Percentiles rank a stretch among this genome's conserved stretches.
Evolutionary conservation across 2,329 filamentous ascomycete genomes (phyloP).

Genomic region (Macrophomina pseudophaseolina): DNA sequence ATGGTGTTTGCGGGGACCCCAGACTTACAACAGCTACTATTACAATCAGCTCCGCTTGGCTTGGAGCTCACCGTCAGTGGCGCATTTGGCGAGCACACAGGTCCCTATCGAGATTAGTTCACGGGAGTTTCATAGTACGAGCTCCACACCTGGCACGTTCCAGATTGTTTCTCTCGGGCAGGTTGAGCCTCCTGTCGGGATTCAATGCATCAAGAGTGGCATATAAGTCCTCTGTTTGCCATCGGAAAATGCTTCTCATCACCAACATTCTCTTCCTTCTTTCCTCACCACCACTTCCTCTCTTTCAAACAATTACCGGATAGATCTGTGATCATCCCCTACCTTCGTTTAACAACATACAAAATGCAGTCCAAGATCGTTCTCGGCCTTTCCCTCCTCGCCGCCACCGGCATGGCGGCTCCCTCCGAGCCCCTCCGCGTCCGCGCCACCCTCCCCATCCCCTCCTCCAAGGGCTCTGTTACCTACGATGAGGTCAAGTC

Average conservation of each 20-base stretch:
- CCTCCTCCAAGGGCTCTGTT: conserved; percentile 6
- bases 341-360: conserved; percentile 23
- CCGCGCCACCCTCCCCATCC: conserved; percentile 22
- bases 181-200: not conserved
- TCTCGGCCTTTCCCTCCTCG: conserved; percentile 15
- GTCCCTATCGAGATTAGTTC: not conserved
- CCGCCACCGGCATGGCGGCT: conserved; percentile 21
- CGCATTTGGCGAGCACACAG: not conserved
- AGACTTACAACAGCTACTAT: not conserved
- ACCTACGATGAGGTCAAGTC: conserved; percentile 7
- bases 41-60: not conserved
- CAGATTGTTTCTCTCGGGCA: conserved; percentile 9
- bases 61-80: not conserved
- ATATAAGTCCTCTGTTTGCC: not conserved
- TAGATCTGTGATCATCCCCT: conserved; percentile 23
- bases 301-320: conserved; percentile 16
- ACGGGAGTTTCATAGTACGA: conserved; percentile 18
- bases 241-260: not conserved
- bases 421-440: not conserved
- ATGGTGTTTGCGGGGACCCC: not conserved
- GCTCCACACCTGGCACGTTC: conserved; percentile 13
- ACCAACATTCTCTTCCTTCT: conserved; percentile 11
- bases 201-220: not conserved
- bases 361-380: conserved; percentile 19
- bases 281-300: conserved; percentile 13